Conservation (phyloP, 129 eudicot species). For the Oenanthe sinensis region DNA sequence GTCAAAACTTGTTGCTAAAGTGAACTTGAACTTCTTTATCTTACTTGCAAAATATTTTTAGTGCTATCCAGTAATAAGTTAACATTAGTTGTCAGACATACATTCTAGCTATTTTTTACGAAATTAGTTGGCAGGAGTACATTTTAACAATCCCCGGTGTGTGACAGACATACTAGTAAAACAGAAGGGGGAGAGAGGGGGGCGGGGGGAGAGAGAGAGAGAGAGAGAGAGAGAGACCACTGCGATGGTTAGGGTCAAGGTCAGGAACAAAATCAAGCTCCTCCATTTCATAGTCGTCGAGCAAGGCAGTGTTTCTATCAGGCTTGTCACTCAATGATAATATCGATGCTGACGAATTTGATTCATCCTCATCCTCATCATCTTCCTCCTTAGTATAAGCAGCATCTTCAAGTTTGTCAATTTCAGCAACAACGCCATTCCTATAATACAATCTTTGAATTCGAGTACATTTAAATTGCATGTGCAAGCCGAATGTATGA, state of each 20-base stretch:
- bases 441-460: not conserved
- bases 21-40: too few relatives aligned
- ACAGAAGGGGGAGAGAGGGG: not conserved
- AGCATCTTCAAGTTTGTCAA: constrained; percentile 14
- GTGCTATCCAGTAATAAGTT: not conserved
- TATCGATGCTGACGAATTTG: constrained; percentile 6
- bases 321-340: constrained; percentile 51
- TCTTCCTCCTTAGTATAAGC: not conserved
- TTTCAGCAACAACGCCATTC: not conserved
- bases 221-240: constrained; percentile 34
- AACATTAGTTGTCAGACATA: not conserved
- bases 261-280: constrained; percentile 42
- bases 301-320: constrained; percentile 40
- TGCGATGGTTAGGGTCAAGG: constrained; percentile 78
- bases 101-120: not conserved
- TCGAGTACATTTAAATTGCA: not conserved
- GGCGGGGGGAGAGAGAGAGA: not conserved
- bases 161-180: not conserved
- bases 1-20: not conserved
- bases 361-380: constrained; percentile 16
- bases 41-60: too few relatives aligned
- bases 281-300: constrained; percentile 84
- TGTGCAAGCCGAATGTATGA: not conserved
- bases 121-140: not conserved
- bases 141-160: not conserved